Evolutionary conservation across 2,329 filamentous ascomycete genomes (phyloP).

Genomic region (Chaetomiaceae sp.): DNA sequence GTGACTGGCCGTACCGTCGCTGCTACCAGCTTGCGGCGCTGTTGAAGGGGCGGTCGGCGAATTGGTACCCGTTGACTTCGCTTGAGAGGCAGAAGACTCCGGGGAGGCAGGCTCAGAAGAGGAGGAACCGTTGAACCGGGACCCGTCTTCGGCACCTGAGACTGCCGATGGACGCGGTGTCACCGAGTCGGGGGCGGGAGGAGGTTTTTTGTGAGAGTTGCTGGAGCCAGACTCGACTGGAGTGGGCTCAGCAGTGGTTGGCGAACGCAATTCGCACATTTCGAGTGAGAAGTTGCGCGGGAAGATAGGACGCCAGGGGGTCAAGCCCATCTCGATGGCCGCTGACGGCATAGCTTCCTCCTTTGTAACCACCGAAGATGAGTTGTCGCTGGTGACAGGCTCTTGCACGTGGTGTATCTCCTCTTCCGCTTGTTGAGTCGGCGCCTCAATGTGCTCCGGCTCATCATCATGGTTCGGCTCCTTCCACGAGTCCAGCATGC

Average conservation of each 20-base stretch:
- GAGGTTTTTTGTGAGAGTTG: slow-evolving; percentile 4
- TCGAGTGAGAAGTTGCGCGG: slow-evolving; percentile 17
- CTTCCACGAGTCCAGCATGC: slow-evolving; percentile 91
- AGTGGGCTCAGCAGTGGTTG: slow-evolving; percentile 25
- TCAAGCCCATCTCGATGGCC: slow-evolving; percentile 22
- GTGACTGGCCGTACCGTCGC: slow-evolving; percentile 6
- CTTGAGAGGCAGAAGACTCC: slow-evolving; percentile 4
- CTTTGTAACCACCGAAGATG: not conserved
- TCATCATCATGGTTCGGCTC: slow-evolving; percentile 63
- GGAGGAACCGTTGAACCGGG: slow-evolving; percentile 8
- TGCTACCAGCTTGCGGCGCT: slow-evolving; percentile 1
- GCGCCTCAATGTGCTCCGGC: slow-evolving; percentile 29
- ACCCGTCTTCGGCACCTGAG: slow-evolving; percentile 6
- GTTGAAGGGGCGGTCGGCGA: slow-evolving; percentile 5
- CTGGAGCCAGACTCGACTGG: slow-evolving; percentile 17
- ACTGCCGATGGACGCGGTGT: slow-evolving; percentile 10
- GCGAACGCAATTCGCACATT: slow-evolving; percentile 25
- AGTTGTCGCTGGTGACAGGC: slow-evolving; percentile 1
- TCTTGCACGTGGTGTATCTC: slow-evolving; percentile 23
- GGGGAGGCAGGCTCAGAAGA: slow-evolving; percentile 12
- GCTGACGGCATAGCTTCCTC: not conserved
- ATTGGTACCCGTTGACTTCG: slow-evolving; percentile 7
- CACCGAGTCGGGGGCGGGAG: slow-evolving; percentile 5
- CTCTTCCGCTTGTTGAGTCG: slow-evolving; percentile 28
- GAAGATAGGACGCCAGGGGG: slow-evolving; percentile 27